phyloP scores from a whole-genome alignment of 2,329 filamentous ascomycete species.

The Apiospora koreana region DNA sequence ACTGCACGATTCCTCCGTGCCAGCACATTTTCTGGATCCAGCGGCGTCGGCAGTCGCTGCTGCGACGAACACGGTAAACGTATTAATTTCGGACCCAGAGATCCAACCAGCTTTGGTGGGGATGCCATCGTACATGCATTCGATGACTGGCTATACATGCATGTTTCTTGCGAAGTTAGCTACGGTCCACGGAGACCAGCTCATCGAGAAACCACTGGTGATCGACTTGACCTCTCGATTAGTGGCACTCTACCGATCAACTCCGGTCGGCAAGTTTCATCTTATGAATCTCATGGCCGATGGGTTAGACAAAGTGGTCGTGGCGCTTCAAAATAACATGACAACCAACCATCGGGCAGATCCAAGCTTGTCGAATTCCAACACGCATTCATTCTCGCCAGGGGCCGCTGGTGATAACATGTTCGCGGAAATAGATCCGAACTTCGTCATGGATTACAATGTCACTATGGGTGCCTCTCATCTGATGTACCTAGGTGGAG shows the following conservation, averaged over 20 bases:
- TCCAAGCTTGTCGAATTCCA: neutral
- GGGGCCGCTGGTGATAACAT: neutral
- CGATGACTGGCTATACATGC: constrained; percentile 55
- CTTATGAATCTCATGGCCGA: constrained; percentile 47
- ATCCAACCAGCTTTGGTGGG: constrained; percentile 42
- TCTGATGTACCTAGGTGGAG: constrained; percentile 17
- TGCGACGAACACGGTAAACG: constrained; percentile 44
- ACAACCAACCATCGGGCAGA: constrained; percentile 11
- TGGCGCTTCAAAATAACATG: constrained; percentile 12
- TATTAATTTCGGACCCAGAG: constrained; percentile 44
- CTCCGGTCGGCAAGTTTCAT: constrained; percentile 45
- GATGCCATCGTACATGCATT: constrained; percentile 52
- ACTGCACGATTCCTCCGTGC: constrained; percentile 33
- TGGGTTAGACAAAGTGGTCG: constrained; percentile 43
- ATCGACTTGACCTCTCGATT: constrained; percentile 38
- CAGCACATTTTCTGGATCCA: constrained; percentile 36
- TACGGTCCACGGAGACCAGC: constrained; percentile 40
- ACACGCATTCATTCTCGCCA: neutral
- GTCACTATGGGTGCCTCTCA: constrained; percentile 17
- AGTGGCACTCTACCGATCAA: constrained; percentile 40
- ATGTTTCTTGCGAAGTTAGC: constrained; percentile 52
- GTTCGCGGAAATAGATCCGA: constrained; percentile 13
- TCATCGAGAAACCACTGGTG: constrained; percentile 39
- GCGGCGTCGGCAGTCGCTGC: constrained; percentile 36
- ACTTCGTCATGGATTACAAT: constrained; percentile 18